Percentiles rank a stretch among this genome's conserved stretches.
Conservation (phyloP, 108 stramenopile species). For the Ochromonas danica region DNA sequence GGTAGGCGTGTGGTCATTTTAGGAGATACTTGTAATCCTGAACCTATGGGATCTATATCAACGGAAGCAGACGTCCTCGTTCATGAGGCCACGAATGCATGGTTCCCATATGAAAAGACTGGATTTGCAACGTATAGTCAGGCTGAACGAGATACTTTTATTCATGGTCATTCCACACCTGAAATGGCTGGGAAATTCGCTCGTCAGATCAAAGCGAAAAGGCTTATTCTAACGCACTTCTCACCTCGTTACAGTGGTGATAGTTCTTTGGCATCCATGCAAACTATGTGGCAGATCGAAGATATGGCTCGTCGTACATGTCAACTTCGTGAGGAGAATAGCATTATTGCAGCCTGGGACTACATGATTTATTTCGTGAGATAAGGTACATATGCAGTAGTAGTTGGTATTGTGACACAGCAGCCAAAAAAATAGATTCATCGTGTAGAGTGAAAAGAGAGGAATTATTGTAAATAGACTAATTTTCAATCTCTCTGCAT, state of each 20-base stretch:
- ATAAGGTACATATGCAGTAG: too few species aligned
- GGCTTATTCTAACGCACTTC: slow-evolving; percentile 55
- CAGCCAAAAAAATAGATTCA: too few species aligned
- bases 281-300: slow-evolving; percentile 25
- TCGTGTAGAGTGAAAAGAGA: too few species aligned
- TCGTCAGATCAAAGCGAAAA: slow-evolving; percentile 42
- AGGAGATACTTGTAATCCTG: slow-evolving; percentile 81
- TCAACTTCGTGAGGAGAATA: neutral
- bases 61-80: slow-evolving; percentile 71
- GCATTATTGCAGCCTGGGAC: slow-evolving; percentile 32
- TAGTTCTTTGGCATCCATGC: neutral
- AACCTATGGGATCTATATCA: slow-evolving; percentile 57
- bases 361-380: too few species aligned
- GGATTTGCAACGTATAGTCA: slow-evolving; percentile 27
- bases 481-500: too few species aligned
- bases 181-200: slow-evolving; percentile 56
- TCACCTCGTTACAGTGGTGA: slow-evolving; percentile 46
- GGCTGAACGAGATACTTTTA: slow-evolving; percentile 25
- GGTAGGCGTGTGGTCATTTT: slow-evolving; percentile 88
- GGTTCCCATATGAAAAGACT: slow-evolving; percentile 38
- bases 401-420: too few species aligned
- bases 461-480: too few species aligned
- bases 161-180: slow-evolving; percentile 58
- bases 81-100: slow-evolving; percentile 85
- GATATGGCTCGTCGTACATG: neutral